phyloP scores from a whole-genome alignment of 495 filamentous ascomycete genomes.

The Lindgomyces ingoldianus region DNA sequence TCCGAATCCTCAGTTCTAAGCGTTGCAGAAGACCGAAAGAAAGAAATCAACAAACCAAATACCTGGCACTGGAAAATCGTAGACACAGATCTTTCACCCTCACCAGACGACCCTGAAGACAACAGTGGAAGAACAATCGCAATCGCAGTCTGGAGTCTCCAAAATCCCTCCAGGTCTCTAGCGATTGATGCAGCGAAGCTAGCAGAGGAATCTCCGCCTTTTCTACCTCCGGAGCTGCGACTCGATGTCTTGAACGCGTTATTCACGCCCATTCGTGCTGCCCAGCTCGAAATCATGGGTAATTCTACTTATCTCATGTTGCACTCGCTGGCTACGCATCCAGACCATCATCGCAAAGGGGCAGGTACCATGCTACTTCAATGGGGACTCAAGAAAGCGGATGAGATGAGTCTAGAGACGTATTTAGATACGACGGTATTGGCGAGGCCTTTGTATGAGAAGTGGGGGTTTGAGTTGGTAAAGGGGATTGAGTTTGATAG shows the following conservation, averaged over 20 bases:
- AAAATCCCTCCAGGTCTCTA: background rate
- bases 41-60: constrained; percentile 8
- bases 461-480: background rate
- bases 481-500: constrained; percentile 7
- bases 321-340: constrained; percentile 17
- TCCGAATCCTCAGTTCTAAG: background rate
- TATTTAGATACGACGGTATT: background rate
- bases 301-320: constrained; percentile 23
- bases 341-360: background rate
- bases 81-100: constrained; percentile 13
- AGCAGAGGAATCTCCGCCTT: constrained; percentile 2
- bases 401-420: background rate
- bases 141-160: constrained; percentile 11
- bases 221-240: constrained; percentile 24
- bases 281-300: constrained; percentile 21
- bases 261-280: constrained; percentile 9
- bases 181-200: background rate
- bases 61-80: constrained; percentile 20
- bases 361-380: background rate
- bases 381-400: constrained; percentile 4
- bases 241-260: constrained; percentile 9
- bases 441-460: background rate
- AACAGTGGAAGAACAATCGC: constrained; percentile 22
- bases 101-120: constrained; percentile 9
- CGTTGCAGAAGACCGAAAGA: constrained; percentile 1